Evolutionary conservation across 140 eudicot species (phyloP).

Genomic region (Bidens hawaiensis): DNA sequence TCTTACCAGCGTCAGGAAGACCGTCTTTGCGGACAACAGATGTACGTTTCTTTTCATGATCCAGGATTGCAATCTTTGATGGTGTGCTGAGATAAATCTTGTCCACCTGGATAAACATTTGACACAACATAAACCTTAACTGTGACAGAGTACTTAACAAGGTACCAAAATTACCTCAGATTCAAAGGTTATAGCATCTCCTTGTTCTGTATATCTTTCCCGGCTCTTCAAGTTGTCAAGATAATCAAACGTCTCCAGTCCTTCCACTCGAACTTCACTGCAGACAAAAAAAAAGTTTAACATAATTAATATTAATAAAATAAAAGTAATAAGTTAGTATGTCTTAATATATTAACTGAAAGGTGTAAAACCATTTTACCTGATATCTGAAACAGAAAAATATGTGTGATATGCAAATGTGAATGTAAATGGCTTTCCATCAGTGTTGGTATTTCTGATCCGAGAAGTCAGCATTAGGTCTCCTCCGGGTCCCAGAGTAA

Average conservation of each 20-base stretch:
- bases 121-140: background rate
- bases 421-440: constrained; percentile 70
- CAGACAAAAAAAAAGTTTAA: background rate
- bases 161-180: constrained; percentile 53
- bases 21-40: constrained; percentile 82
- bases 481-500: constrained; percentile 79
- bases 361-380: constrained; percentile 32
- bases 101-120: constrained; percentile 50
- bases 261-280: constrained; percentile 93
- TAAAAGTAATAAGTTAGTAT: too few relatives aligned
- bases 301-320: background rate
- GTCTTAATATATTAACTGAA: constrained; percentile 9
- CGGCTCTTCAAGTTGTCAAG: constrained; percentile 72
- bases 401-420: constrained; percentile 88
- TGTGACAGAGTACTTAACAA: background rate
- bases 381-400: constrained; percentile 88
- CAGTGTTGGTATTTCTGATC: constrained; percentile 52
- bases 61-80: constrained; percentile 68
- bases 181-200: constrained; percentile 74
- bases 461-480: constrained; percentile 85
- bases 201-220: constrained; percentile 74
- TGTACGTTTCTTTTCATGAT: constrained; percentile 80
- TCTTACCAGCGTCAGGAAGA: constrained; percentile 78
- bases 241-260: constrained; percentile 84
- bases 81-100: constrained; percentile 86